Base-by-base conservation (phyloP, 768 basidiomycete species). In the Cystobasidium tubakii region DNA sequence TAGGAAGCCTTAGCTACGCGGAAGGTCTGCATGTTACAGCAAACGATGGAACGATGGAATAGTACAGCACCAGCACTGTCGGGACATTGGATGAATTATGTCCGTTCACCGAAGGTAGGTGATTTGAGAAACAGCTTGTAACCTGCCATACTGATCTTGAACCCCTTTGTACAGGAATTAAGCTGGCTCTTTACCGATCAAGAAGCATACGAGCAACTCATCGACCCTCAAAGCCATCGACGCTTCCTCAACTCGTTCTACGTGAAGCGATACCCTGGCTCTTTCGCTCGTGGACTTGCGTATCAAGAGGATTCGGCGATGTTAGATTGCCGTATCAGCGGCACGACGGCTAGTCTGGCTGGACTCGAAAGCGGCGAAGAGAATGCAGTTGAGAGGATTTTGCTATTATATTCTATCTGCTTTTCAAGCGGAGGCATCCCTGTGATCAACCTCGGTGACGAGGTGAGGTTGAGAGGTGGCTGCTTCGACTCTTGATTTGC, bases 1-100 rank as follows among this genome's bases (percentile, higher is more conserved):
- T n/a, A 54, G 53, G 66, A 70, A 34, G 66, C 66, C 6, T 50
- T 70, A 33, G 66, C 66, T n/a, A 70, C 66, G 50, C 66, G 66
- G 29, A 70, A 54, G 10, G 66, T 70, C 21, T 23, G 25, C 17
- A 29, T 70, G 46, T 27, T 70, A 25, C 66, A 70, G 25, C 66
- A 70, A 39, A 19, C 66, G 4, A 12, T 70, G 53, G 66, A 70
- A 39, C 17, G 46, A 19, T 70, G 50, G 43, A 15, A 55, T 39
- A 57, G 36, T 34, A n/a, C 53, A 17, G 21, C 50, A n/a, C 43
- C 44, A 3, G 29, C 6, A 12, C 43, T 60, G 10, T 19, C n/a
- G 29, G 44, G 66, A n/a, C 66, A 70, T 55, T 70, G 66, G 66
- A 27, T 70, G 2, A 70, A 70, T 27, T 70, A 53, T 54, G 46